Evolutionary conservation across 2,329 filamentous ascomycete species (phyloP).

Genomic region (Myriosclerotinia scirpicola): DNA sequence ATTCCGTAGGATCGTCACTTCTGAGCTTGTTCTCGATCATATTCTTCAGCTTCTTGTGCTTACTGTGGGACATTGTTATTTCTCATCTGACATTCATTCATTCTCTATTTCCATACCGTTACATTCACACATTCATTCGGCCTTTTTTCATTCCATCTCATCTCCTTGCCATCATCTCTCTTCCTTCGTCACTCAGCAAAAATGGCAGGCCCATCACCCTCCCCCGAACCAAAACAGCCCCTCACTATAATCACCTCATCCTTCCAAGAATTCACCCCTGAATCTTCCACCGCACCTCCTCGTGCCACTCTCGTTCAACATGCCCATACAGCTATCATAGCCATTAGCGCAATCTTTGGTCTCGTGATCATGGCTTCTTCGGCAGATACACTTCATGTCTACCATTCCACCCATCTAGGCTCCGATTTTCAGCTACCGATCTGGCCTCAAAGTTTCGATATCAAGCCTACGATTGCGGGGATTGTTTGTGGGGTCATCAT

Average conservation of each 20-base stretch:
- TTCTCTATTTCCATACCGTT: not conserved
- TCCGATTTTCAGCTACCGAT: slow-evolving; percentile 53
- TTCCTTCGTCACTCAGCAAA: not conserved
- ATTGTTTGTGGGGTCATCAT: slow-evolving; percentile 54
- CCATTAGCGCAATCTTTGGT: slow-evolving; percentile 52
- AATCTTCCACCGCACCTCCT: slow-evolving; percentile 31
- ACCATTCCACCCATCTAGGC: slow-evolving; percentile 52
- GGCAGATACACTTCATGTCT: slow-evolving; percentile 55
- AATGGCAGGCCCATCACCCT: slow-evolving; percentile 18
- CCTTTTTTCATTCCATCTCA: not conserved
- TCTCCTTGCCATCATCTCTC: not conserved
- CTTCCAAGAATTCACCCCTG: slow-evolving; percentile 18
- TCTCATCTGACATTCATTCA: not conserved
- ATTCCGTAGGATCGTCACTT: not conserved
- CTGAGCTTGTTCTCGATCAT: not conserved
- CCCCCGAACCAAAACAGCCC: slow-evolving; percentile 13
- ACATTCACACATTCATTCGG: not conserved
- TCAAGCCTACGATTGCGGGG: slow-evolving; percentile 56
- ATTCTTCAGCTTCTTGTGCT: slow-evolving; percentile 15
- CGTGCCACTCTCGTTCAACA: slow-evolving; percentile 41
- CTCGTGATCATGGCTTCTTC: slow-evolving; percentile 56
- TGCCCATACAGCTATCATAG: slow-evolving; percentile 49
- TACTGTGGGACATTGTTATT: slow-evolving; percentile 7
- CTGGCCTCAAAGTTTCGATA: slow-evolving; percentile 59
- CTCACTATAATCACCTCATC: slow-evolving; percentile 3